phyloP scores from a whole-genome alignment of 2,329 filamentous ascomycete genomes.

The Sclerotinia glacialis region DNA sequence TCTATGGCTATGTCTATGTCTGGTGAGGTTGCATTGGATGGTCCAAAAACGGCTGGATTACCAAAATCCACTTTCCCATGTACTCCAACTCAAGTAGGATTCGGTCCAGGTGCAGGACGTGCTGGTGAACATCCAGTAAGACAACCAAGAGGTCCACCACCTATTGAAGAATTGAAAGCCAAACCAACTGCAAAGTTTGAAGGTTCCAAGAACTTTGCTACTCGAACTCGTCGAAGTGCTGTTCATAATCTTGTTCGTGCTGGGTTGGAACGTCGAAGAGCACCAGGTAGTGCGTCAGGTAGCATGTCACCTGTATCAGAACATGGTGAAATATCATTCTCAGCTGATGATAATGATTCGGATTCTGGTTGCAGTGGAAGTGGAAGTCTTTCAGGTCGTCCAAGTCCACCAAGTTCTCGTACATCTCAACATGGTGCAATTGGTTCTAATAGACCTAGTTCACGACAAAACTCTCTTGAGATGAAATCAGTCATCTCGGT shows the following conservation, averaged over 20 bases:
- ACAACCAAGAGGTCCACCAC: slow-evolving; percentile 88
- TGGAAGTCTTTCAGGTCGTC: slow-evolving; percentile 70
- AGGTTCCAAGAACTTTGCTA: slow-evolving; percentile 95
- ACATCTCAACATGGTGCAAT: slow-evolving; percentile 81
- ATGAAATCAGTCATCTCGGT: slow-evolving; percentile 45
- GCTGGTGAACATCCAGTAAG: slow-evolving; percentile 92
- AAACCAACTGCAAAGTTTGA: slow-evolving; percentile 92
- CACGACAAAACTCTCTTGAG: slow-evolving; percentile 59
- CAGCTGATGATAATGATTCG: slow-evolving; percentile 69
- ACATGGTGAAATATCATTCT: slow-evolving; percentile 63
- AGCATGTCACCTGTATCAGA: slow-evolving; percentile 91
- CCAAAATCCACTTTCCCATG: slow-evolving; percentile 80
- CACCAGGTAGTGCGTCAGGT: slow-evolving; percentile 70
- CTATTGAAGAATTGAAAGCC: slow-evolving; percentile 82
- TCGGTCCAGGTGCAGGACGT: slow-evolving; percentile 88
- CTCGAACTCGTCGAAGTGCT: slow-evolving; percentile 86
- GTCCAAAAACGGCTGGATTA: slow-evolving; percentile 57
- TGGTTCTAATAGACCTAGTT: slow-evolving; percentile 78
- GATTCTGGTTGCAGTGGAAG: slow-evolving; percentile 68
- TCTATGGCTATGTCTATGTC: slow-evolving; percentile 52
- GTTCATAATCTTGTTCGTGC: slow-evolving; percentile 89
- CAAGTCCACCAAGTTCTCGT: slow-evolving; percentile 70
- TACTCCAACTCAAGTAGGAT: slow-evolving; percentile 75
- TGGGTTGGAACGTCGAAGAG: slow-evolving; percentile 75
- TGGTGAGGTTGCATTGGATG: slow-evolving; percentile 34